phyloP scores from a whole-genome alignment of 805 yeast species.

The Lipomyces yamadae region DNA sequence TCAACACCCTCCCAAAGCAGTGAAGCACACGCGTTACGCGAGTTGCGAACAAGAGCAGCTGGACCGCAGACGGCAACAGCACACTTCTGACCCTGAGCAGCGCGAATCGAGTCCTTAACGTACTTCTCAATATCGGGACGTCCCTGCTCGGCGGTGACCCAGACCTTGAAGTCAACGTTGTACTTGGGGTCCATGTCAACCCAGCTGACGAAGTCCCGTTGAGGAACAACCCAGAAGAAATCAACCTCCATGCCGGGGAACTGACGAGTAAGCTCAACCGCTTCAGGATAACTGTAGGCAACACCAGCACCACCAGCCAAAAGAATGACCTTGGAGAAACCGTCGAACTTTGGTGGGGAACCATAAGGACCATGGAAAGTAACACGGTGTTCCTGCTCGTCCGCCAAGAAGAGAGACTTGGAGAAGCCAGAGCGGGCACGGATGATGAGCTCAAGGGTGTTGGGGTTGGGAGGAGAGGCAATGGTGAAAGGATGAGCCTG shows the following conservation, averaged over 20 bases:
- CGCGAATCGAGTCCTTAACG: conserved; percentile 34
- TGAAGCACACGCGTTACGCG: conserved; percentile 41
- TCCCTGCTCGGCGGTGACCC: conserved; percentile 45
- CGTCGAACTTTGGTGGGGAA: conserved; percentile 37
- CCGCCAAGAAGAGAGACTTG: conserved; percentile 34
- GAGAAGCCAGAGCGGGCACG: conserved; percentile 45
- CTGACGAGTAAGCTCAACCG: conserved; percentile 33
- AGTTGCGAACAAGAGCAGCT: conserved; percentile 40
- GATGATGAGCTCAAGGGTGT: conserved; percentile 41
- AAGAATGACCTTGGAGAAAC: conserved; percentile 39
- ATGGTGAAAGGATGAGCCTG: conserved; percentile 40
- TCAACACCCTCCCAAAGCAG: conserved; percentile 39
- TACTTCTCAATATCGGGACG: conserved; percentile 41
- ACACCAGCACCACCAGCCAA: conserved; percentile 46
- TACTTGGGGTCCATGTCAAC: conserved; percentile 38
- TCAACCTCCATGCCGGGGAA: conserved; percentile 34
- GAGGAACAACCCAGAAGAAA: conserved; percentile 44
- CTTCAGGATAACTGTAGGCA: conserved; percentile 43
- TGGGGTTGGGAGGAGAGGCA: conserved; percentile 35
- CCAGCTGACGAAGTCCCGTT: conserved; percentile 41
- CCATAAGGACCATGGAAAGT: conserved; percentile 39
- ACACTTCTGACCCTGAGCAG: conserved; percentile 31
- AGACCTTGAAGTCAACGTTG: conserved; percentile 39
- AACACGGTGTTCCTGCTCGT: conserved; percentile 37
- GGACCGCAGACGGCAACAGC: conserved; percentile 45